Evolutionary conservation across 495 filamentous ascomycete species (phyloP).

Genomic region (Aspergillus ellipticus): DNA sequence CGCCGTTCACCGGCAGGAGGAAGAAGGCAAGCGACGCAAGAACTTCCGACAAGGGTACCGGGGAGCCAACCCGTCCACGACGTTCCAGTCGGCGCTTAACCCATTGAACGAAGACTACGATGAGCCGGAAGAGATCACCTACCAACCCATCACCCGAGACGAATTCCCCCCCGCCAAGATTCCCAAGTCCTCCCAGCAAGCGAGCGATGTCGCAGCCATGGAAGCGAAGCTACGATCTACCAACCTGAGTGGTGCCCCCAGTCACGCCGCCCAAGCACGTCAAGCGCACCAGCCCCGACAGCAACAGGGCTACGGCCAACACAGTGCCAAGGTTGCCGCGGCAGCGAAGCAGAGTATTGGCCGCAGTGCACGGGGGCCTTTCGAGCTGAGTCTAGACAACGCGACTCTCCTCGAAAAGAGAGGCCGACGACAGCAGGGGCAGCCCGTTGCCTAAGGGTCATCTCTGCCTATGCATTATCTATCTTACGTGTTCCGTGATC

Average conservation of each 20-base stretch:
- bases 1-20: conserved; percentile 92
- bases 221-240: conserved; percentile 83
- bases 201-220: conserved; percentile 67
- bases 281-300: conserved; percentile 46
- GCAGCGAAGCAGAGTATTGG: conserved; percentile 75
- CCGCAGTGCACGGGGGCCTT: conserved; percentile 61
- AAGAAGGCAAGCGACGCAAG: conserved; percentile 89
- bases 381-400: conserved; percentile 87
- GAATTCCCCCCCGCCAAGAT: conserved; percentile 59
- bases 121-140: conserved; percentile 52
- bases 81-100: conserved; percentile 52
- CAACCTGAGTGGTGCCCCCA: conserved; percentile 56
- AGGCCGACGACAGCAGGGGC: conserved; percentile 40
- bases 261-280: conserved; percentile 57
- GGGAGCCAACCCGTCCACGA: conserved; percentile 43
- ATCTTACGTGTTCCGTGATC: conserved; percentile 1
- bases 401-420: conserved; percentile 82
- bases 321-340: conserved; percentile 69
- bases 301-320: conserved; percentile 74
- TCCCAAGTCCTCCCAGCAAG: conserved; percentile 56
- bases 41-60: conserved; percentile 65
- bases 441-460: conserved; percentile 25
- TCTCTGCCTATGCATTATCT: background rate
- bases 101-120: conserved; percentile 68
- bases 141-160: conserved; percentile 30